A percentile compares a stretch with the other conserved stretches of the same genome.
Conservation (phyloP, 2,329 filamentous ascomycete genomes). For the Claviceps sorghi region DNA sequence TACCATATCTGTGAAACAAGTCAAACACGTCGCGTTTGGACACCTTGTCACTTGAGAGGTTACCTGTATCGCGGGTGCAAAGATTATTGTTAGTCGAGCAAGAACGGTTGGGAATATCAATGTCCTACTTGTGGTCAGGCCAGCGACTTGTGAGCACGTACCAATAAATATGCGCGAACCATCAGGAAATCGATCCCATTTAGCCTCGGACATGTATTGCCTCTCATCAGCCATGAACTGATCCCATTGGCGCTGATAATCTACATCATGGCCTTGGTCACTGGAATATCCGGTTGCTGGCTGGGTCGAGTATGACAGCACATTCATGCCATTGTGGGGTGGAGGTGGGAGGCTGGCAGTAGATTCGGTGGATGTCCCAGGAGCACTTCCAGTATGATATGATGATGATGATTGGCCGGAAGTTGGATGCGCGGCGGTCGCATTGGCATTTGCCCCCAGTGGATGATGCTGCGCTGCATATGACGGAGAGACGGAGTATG, state of each 20-base stretch:
- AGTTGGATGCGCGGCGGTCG: conserved; percentile 17
- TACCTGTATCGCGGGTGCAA: conserved; percentile 41
- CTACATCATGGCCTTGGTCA: conserved; percentile 21
- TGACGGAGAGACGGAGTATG: conserved; percentile 22
- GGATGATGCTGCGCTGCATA: conserved; percentile 24
- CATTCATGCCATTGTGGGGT: conserved; percentile 16
- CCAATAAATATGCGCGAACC: conserved; percentile 71
- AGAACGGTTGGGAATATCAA: neutral
- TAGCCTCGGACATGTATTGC: conserved; percentile 59
- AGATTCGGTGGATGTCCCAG: conserved; percentile 18
- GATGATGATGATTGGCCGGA: conserved; percentile 20
- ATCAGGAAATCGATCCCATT: conserved; percentile 68
- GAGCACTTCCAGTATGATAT: conserved; percentile 19
- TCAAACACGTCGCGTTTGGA: conserved; percentile 91
- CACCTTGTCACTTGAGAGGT: conserved; percentile 82
- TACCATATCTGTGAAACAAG: conserved; percentile 72
- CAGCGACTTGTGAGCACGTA: conserved; percentile 25
- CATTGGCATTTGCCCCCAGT: conserved; percentile 16
- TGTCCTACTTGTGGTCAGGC: neutral
- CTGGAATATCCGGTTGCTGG: conserved; percentile 12
- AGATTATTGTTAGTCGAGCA: conserved; percentile 6
- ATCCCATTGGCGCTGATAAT: conserved; percentile 55
- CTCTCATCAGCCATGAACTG: conserved; percentile 59
- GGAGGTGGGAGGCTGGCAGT: conserved; percentile 17
- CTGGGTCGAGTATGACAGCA: conserved; percentile 14